A percentile compares a stretch with the other conserved stretches of the same genome.
These are phyloP conservation scores for Juncus inflexus DNA, from an alignment of 176 grass and related monocot genomes.

Conservation along the genomic window DNA sequence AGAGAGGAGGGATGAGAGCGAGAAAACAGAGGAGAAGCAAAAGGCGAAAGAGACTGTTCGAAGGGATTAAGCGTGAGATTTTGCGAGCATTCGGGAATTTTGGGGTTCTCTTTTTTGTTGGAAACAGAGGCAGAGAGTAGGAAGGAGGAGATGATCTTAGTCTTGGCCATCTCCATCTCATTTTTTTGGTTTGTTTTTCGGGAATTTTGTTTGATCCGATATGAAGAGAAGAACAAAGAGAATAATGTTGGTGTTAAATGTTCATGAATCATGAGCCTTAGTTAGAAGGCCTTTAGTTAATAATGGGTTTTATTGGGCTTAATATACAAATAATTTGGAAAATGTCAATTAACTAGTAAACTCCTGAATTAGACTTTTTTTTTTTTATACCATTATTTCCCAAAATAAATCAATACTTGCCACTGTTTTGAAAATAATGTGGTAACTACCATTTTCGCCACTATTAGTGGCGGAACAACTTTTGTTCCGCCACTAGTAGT, in stretches of 20 bases:
- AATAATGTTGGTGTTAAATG: not conserved
- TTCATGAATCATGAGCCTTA: too few species aligned
- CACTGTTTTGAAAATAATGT: too few species aligned
- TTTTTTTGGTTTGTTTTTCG: constrained; percentile 18
- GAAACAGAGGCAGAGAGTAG: constrained; percentile 56
- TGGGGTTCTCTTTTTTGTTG: constrained; percentile 36
- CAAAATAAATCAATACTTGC: too few species aligned
- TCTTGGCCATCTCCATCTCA: constrained; percentile 27
- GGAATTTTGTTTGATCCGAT: not conserved
- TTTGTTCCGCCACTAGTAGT: too few species aligned
- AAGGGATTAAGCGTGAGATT: constrained; percentile 36
- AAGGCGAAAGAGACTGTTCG: constrained; percentile 45
- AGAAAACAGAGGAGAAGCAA: constrained; percentile 60
- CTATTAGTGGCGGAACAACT: too few species aligned
- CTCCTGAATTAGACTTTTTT: too few species aligned
- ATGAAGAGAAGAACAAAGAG: not conserved
- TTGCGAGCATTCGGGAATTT: constrained; percentile 1
- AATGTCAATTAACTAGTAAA: too few species aligned
- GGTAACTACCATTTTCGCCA: too few species aligned
- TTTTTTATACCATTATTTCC: too few species aligned
- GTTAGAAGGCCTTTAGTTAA: too few species aligned
- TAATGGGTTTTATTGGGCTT: too few species aligned
- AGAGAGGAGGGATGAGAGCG: constrained; percentile 51
- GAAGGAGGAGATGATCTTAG: constrained; percentile 22
- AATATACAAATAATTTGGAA: too few species aligned